Percentiles rank a stretch among this genome's conserved stretches.
phyloP scores from a whole-genome alignment of 2,329 filamentous ascomycete genomes.

The Exophiala aquamarina region DNA sequence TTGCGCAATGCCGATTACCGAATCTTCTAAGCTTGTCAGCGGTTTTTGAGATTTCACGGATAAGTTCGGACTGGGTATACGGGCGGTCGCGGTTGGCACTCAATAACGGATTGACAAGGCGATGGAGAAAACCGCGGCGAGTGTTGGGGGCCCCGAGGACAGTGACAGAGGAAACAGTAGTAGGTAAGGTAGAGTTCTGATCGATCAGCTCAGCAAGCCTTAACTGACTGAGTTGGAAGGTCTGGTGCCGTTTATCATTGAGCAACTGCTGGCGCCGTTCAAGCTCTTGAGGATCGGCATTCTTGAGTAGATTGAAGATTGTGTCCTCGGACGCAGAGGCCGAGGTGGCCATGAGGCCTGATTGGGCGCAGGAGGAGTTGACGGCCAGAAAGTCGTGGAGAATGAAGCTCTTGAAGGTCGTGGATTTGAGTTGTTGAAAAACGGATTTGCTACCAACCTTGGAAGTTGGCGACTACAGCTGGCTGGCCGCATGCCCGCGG shows the following conservation, averaged over 20 bases:
- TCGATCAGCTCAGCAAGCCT: conserved; percentile 68
- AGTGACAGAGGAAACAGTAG: conserved; percentile 81
- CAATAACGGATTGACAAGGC: conserved; percentile 75
- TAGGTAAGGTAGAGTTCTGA: conserved; percentile 81
- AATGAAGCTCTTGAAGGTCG: too few species aligned
- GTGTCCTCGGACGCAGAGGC: conserved; percentile 14
- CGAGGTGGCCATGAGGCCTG: conserved; percentile 6
- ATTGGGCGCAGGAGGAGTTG: too few species aligned
- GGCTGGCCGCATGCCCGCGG: too few species aligned
- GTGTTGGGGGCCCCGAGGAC: conserved; percentile 82
- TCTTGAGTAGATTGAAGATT: conserved; percentile 25
- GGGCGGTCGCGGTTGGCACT: conserved; percentile 63
- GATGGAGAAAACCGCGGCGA: conserved; percentile 78
- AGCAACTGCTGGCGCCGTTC: conserved; percentile 61
- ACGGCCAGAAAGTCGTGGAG: too few species aligned
- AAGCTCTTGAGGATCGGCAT: conserved; percentile 55
- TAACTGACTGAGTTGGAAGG: conserved; percentile 63
- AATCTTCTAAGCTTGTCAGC: conserved; percentile 76
- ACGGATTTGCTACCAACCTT: too few species aligned
- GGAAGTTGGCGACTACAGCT: too few species aligned
- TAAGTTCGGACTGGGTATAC: conserved; percentile 77
- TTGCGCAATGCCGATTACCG: conserved; percentile 52
- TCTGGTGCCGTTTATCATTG: conserved; percentile 57
- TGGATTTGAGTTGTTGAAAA: too few species aligned
- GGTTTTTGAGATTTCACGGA: conserved; percentile 68